Conservation (phyloP, 495 filamentous ascomycete species). For the Xylaria bambusicola region DNA sequence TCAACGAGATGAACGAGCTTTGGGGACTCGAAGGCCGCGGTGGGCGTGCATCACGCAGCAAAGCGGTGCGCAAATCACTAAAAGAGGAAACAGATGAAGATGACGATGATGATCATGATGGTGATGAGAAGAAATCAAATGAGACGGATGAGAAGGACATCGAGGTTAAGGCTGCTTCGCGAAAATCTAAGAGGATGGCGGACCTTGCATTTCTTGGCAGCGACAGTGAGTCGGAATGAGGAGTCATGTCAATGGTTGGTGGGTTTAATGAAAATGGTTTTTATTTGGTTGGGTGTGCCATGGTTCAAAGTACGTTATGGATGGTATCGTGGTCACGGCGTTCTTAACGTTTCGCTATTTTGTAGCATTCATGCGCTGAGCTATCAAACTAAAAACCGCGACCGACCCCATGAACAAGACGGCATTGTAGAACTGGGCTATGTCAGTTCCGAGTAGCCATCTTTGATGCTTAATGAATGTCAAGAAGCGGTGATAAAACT, state of each 20-base stretch:
- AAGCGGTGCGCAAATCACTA: constrained; percentile 27
- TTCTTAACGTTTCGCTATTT: constrained; percentile 29
- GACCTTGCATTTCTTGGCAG: constrained; percentile 48
- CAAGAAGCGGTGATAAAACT: not conserved
- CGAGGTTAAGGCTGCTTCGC: constrained; percentile 24
- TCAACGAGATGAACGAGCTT: constrained; percentile 72
- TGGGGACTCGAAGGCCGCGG: constrained; percentile 63
- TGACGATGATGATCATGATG: too few species aligned
- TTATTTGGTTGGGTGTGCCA: too few species aligned
- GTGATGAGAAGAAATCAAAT: constrained; percentile 29
- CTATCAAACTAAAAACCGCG: constrained; percentile 86
- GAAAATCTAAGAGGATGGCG: constrained; percentile 38
- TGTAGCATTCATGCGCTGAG: constrained; percentile 64
- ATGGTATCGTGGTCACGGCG: too few species aligned
- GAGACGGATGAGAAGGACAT: constrained; percentile 31
- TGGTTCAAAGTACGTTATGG: not conserved
- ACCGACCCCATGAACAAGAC: constrained; percentile 95
- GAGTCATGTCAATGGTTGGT: not conserved
- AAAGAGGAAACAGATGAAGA: constrained; percentile 38
- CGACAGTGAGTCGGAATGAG: constrained; percentile 51
- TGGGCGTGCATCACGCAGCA: constrained; percentile 38
- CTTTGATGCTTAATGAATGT: not conserved
- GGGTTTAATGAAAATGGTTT: too few species aligned
- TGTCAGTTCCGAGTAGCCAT: not conserved
- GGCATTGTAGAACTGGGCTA: constrained; percentile 87